A percentile compares a stretch with the other conserved stretches of the same genome.
Conservation (phyloP, 1,284 basidiomycete genomes). For the Xerocomus amazonicus region DNA sequence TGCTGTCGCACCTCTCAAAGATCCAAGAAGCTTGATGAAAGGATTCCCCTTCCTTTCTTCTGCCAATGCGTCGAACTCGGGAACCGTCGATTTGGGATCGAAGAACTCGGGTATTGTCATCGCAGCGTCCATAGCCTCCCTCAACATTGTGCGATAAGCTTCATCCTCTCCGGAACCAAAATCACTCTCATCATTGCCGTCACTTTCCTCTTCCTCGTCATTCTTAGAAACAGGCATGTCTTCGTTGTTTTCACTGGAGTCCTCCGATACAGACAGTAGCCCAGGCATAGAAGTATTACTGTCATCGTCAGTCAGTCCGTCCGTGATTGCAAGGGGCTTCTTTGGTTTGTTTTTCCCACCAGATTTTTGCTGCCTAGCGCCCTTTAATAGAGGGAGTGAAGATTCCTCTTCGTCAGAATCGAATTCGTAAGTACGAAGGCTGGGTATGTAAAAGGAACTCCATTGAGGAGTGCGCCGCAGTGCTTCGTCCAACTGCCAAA, state of each 20-base stretch:
- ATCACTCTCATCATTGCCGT: constrained; percentile 41
- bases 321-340: constrained; percentile 48
- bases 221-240: constrained; percentile 34
- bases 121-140: constrained; percentile 69
- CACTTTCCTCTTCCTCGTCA: constrained; percentile 39
- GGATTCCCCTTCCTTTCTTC: constrained; percentile 65
- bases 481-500: constrained; percentile 62
- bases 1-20: constrained; percentile 54
- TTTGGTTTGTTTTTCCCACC: constrained; percentile 32
- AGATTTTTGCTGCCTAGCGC: constrained; percentile 17
- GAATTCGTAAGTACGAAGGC: constrained; percentile 18
- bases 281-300: constrained; percentile 58
- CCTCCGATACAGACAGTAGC: constrained; percentile 59
- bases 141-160: constrained; percentile 51
- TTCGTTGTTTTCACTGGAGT: constrained; percentile 41
- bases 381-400: constrained; percentile 17
- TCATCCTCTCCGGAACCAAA: constrained; percentile 72
- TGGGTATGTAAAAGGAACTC: constrained; percentile 45
- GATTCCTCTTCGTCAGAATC: constrained; percentile 20
- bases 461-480: constrained; percentile 54
- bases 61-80: constrained; percentile 40
- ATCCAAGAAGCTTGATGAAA: constrained; percentile 67
- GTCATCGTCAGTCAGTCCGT: constrained; percentile 37
- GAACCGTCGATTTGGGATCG: constrained; percentile 39
- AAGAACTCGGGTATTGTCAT: constrained; percentile 55